A percentile compares a stretch with the other conserved stretches of the same genome.
Conservation (phyloP, 192 early-diverging fungal genomes). For the Haplosporangium gracile region DNA sequence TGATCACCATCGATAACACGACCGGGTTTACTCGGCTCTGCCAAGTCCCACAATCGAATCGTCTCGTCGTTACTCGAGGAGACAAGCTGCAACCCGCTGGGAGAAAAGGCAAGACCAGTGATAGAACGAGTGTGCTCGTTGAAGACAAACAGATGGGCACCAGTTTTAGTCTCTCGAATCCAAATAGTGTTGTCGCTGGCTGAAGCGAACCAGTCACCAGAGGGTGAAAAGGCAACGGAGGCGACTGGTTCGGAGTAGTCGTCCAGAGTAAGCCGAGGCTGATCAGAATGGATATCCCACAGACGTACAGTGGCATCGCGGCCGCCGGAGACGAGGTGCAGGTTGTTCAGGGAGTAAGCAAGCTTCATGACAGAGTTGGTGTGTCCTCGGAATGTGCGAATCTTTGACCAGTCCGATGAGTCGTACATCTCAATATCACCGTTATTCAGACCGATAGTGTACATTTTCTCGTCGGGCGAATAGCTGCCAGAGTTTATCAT, state of each 20-base stretch:
- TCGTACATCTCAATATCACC: neutral
- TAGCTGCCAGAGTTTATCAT: neutral
- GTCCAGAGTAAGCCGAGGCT: neutral
- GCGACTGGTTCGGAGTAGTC: neutral
- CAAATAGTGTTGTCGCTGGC: neutral
- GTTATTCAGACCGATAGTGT: neutral
- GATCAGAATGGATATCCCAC: neutral
- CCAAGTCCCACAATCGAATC: neutral
- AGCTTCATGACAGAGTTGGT: neutral
- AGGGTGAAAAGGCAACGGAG: neutral
- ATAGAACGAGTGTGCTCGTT: neutral
- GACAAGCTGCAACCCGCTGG: neutral
- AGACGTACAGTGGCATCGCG: neutral
- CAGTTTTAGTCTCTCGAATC: neutral
- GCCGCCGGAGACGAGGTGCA: neutral
- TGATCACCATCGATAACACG: neutral
- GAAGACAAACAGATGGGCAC: neutral
- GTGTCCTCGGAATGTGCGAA: neutral
- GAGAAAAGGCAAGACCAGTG: neutral
- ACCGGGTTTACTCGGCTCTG: neutral
- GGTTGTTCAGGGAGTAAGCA: neutral
- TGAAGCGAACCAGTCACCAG: neutral
- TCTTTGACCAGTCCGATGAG: neutral
- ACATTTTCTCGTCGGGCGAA: neutral
- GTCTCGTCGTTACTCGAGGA: neutral